These are phyloP conservation scores for Ceratobasidium sp. DNA, from an alignment of 1,284 basidiomycete genomes.

Conservation along the genomic window DNA sequence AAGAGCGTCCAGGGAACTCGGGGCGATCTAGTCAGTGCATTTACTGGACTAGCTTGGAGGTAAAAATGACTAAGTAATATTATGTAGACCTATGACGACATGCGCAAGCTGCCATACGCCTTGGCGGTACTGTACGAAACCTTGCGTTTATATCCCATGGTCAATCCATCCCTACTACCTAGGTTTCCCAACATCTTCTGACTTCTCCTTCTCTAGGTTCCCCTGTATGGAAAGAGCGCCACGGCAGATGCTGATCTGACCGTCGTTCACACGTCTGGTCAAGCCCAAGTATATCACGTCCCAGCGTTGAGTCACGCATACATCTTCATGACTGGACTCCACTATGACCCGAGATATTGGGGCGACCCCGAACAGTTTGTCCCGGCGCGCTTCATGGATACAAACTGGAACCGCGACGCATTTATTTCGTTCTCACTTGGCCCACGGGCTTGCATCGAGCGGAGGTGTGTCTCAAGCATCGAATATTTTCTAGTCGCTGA, in stretches of 20 bases:
- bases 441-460: slow-evolving; percentile 15
- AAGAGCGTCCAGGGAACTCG: slow-evolving; percentile 44
- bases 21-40: slow-evolving; percentile 54
- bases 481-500: too few species aligned
- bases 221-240: slow-evolving; percentile 65
- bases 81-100: slow-evolving; percentile 67
- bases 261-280: too few species aligned
- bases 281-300: slow-evolving; percentile 57
- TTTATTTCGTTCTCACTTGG: slow-evolving; percentile 69
- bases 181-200: slow-evolving; percentile 31
- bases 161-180: slow-evolving; percentile 54
- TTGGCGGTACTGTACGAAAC: slow-evolving; percentile 71
- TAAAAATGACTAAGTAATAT: not conserved
- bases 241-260: slow-evolving; percentile 63
- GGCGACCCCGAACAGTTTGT: slow-evolving; percentile 65
- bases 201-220: slow-evolving; percentile 55
- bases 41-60: slow-evolving; percentile 58
- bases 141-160: slow-evolving; percentile 72
- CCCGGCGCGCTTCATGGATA: slow-evolving; percentile 65
- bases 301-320: slow-evolving; percentile 60
- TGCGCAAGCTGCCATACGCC: slow-evolving; percentile 62
- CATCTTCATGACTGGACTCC: slow-evolving; percentile 63
- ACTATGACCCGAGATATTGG: slow-evolving; percentile 68
- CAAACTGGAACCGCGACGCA: slow-evolving; percentile 63
- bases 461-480: not conserved